Evolutionary conservation across 2,329 filamentous ascomycete genomes (phyloP).

Genomic region (Helotiales sp.): DNA sequence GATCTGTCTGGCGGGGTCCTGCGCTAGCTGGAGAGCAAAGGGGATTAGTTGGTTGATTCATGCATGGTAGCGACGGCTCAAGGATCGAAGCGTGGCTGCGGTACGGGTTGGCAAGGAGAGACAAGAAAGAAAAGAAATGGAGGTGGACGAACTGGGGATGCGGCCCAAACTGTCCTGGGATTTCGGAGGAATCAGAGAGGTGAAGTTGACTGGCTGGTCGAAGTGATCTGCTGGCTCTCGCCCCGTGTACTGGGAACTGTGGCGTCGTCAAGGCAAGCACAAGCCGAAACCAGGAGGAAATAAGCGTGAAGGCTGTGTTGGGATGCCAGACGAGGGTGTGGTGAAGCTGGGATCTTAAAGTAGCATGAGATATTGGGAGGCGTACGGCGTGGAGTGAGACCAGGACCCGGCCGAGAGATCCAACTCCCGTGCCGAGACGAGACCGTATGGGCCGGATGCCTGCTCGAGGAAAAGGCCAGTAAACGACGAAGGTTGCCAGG

Average conservation of each 20-base stretch:
- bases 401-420: slow-evolving; percentile 20
- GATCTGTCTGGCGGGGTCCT: slow-evolving; percentile 11
- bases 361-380: slow-evolving; percentile 4
- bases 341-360: slow-evolving; percentile 7
- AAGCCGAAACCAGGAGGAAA: slow-evolving; percentile 4
- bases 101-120: background rate
- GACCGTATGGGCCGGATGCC: slow-evolving; percentile 5
- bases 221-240: slow-evolving; percentile 26
- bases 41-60: slow-evolving; percentile 17
- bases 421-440: slow-evolving; percentile 22
- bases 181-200: slow-evolving; percentile 12
- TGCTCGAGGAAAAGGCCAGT: slow-evolving; percentile 5
- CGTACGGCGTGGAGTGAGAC: background rate
- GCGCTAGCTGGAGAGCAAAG: slow-evolving; percentile 13
- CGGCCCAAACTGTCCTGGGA: slow-evolving; percentile 5
- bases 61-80: slow-evolving; percentile 17
- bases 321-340: background rate
- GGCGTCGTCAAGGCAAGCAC: background rate
- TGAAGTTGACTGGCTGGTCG: slow-evolving; percentile 13
- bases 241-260: slow-evolving; percentile 9
- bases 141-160: slow-evolving; percentile 20
- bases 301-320: slow-evolving; percentile 4
- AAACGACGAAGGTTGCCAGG: background rate
- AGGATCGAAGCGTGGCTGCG: slow-evolving; percentile 14
- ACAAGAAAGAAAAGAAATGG: slow-evolving; percentile 15